Conservation (phyloP, 1,284 basidiomycete genomes). For the Peniophora sp. region DNA sequence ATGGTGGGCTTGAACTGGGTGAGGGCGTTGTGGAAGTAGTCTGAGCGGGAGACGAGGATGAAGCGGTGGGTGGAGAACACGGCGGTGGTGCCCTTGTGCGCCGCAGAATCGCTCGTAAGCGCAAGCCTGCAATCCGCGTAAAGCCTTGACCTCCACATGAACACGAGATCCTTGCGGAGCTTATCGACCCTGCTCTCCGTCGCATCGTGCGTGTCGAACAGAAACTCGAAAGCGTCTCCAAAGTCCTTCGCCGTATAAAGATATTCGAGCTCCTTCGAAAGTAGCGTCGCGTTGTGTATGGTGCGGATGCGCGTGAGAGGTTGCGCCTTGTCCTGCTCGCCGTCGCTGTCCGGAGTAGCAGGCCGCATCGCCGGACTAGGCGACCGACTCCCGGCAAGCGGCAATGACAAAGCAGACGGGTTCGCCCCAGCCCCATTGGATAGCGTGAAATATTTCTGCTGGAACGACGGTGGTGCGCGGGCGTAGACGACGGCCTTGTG, state of each 20-base stretch:
- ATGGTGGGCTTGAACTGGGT: slow-evolving; percentile 40
- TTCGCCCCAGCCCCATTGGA: slow-evolving; percentile 47
- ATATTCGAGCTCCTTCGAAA: slow-evolving; percentile 84
- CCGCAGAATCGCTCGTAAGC: slow-evolving; percentile 50
- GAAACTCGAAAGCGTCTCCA: slow-evolving; percentile 83
- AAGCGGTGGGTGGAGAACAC: slow-evolving; percentile 91
- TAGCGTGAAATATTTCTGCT: slow-evolving; percentile 73
- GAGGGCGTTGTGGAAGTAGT: slow-evolving; percentile 79
- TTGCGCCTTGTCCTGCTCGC: too few species aligned
- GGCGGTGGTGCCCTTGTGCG: slow-evolving; percentile 64
- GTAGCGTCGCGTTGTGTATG: slow-evolving; percentile 66
- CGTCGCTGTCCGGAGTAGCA: slow-evolving; percentile 33
- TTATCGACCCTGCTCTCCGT: slow-evolving; percentile 79
- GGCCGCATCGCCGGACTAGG: slow-evolving; percentile 20
- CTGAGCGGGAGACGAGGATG: slow-evolving; percentile 82
- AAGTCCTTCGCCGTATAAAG: slow-evolving; percentile 85
- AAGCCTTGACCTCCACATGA: slow-evolving; percentile 91
- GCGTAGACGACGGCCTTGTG: slow-evolving; percentile 84
- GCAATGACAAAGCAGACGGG: slow-evolving; percentile 47
- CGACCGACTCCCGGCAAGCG: slow-evolving; percentile 32
- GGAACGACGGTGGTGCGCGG: slow-evolving; percentile 82
- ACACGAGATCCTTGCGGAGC: slow-evolving; percentile 84
- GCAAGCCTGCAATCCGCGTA: slow-evolving; percentile 86
- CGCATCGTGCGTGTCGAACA: slow-evolving; percentile 67
- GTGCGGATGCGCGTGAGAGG: slow-evolving; percentile 49